Percentiles rank a stretch among this genome's conserved stretches.
phyloP scores from a whole-genome alignment of 805 yeast genomes.

The Yarrowia porcina region DNA sequence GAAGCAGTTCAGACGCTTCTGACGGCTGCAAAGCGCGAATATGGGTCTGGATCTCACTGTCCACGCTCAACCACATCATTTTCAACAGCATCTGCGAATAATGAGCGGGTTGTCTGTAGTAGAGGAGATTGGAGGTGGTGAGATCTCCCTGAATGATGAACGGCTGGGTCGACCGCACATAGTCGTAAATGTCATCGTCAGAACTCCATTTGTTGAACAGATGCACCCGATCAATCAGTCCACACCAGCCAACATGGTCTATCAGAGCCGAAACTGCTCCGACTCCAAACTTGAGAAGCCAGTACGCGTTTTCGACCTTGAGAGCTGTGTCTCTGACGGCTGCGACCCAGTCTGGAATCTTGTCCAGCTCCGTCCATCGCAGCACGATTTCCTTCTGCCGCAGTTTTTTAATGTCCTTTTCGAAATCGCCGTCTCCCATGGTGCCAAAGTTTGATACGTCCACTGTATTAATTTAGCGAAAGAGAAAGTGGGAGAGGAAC shows the following conservation, averaged over 20 bases:
- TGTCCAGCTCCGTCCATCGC: constrained; percentile 13
- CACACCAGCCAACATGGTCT: constrained; percentile 18
- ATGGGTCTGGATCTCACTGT: constrained; percentile 22
- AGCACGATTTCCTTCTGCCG: not conserved
- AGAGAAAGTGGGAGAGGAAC: no score
- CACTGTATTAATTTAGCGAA: no score
- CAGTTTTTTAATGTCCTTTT: constrained; percentile 15
- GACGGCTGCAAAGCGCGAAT: not conserved
- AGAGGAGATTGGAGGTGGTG: not conserved
- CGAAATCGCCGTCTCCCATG: constrained; percentile 20
- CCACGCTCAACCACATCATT: constrained; percentile 12
- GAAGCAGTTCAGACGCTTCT: constrained; percentile 16
- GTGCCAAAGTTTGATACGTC: not conserved
- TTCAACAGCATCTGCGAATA: constrained; percentile 13
- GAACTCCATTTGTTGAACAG: constrained; percentile 21
- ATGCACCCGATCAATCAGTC: constrained; percentile 8
- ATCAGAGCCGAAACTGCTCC: constrained; percentile 1
- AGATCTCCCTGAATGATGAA: constrained; percentile 16
- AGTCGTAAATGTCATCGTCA: constrained; percentile 16
- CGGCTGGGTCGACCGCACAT: constrained; percentile 3
- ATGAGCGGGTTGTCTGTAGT: constrained; percentile 13
- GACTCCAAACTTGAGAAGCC: constrained; percentile 23
- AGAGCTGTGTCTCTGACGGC: constrained; percentile 9
- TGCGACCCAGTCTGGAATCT: constrained; percentile 11
- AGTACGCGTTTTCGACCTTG: constrained; percentile 12